These are phyloP conservation scores for Penicillium pancosmium DNA, from an alignment of 495 filamentous ascomycete species.

Conservation along the genomic window DNA sequence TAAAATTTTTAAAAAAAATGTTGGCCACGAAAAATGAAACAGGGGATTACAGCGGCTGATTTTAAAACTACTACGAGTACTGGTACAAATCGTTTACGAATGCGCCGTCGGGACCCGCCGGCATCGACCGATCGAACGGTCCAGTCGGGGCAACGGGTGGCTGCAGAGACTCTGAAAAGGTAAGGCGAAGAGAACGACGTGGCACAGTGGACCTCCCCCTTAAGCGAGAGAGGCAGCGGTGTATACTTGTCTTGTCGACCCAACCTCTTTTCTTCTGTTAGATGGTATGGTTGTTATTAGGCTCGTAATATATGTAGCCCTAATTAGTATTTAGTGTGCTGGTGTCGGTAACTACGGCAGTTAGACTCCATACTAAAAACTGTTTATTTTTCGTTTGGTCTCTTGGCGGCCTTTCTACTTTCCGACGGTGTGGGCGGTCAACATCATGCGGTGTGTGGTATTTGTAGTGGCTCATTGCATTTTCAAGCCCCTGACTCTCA, in stretches of 20 bases:
- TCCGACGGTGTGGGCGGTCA: neutral
- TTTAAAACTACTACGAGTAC: too few relatives aligned
- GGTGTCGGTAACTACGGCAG: neutral
- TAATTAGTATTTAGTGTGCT: too few relatives aligned
- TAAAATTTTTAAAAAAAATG: too few relatives aligned
- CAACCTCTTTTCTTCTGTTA: neutral
- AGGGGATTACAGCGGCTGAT: neutral
- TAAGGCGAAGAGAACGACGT: slow-evolving; percentile 21
- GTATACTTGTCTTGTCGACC: neutral
- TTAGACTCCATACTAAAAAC: neutral
- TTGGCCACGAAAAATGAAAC: neutral
- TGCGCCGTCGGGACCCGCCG: slow-evolving; percentile 12
- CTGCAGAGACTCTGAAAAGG: slow-evolving; percentile 25
- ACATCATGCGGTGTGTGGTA: too few relatives aligned
- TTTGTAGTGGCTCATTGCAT: too few relatives aligned
- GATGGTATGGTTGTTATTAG: neutral
- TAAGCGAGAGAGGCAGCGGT: slow-evolving; percentile 5
- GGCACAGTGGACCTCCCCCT: slow-evolving; percentile 13
- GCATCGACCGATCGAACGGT: slow-evolving; percentile 14
- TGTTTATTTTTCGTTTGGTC: neutral
- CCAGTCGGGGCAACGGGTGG: slow-evolving; percentile 24
- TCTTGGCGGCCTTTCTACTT: neutral
- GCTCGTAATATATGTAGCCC: neutral
- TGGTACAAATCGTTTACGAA: neutral
- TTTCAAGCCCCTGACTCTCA: too few relatives aligned